Evolutionary conservation across 495 filamentous ascomycete species (phyloP).

Genomic region (Halenospora varia): DNA sequence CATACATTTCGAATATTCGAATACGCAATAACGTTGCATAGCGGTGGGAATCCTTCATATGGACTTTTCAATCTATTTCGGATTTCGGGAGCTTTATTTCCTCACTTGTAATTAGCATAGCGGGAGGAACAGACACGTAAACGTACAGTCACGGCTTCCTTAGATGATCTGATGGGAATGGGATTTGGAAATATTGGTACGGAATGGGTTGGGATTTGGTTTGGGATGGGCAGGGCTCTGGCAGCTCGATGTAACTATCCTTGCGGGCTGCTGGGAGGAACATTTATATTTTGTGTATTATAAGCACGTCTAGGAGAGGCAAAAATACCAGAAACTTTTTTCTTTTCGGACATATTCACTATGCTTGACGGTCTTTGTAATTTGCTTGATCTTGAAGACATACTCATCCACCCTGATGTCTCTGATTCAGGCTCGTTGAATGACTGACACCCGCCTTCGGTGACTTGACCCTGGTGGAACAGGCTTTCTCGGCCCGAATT

Average conservation of each 20-base stretch:
- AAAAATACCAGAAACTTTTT: background rate
- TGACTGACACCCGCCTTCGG: too few species aligned
- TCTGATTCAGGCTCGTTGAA: too few species aligned
- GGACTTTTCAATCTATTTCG: background rate
- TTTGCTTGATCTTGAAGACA: too few species aligned
- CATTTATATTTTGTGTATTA: background rate
- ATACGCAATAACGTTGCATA: constrained; percentile 2
- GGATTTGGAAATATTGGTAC: background rate
- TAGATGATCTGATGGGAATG: constrained; percentile 1
- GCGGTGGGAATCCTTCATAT: background rate
- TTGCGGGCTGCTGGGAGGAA: background rate
- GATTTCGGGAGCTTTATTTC: background rate
- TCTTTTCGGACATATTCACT: too few species aligned
- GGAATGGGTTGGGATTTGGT: background rate
- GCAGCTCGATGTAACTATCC: background rate
- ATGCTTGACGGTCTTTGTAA: too few species aligned
- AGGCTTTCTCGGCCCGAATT: too few species aligned
- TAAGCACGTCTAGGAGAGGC: background rate
- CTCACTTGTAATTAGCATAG: background rate
- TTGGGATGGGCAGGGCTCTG: background rate
- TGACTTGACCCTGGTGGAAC: too few species aligned
- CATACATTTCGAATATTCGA: background rate
- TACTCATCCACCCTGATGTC: too few species aligned
- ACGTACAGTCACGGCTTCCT: background rate
- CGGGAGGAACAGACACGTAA: constrained; percentile 1